These are phyloP conservation scores for Camellia japonica DNA, from an alignment of 148 eudicot species.

Conservation along the genomic window DNA sequence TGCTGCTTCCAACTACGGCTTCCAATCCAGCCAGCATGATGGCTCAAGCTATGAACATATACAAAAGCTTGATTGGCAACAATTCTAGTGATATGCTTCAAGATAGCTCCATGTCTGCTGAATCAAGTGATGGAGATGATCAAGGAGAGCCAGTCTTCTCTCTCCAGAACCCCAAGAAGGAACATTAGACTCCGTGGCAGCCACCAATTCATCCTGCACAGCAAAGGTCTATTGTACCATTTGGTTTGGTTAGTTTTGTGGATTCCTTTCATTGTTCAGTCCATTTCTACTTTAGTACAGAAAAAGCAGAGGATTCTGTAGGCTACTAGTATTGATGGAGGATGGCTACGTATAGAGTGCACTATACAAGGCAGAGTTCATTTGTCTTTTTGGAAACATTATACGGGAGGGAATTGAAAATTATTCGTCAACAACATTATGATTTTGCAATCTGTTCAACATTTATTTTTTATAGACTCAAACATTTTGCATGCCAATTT, in stretches of 20 bases:
- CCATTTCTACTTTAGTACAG: neutral
- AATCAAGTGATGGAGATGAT: conserved; percentile 13
- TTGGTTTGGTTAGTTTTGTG: neutral
- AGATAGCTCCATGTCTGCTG: conserved; percentile 13
- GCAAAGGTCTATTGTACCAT: neutral
- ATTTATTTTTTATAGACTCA: neutral
- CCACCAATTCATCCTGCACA: neutral
- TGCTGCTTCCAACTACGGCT: conserved; percentile 62
- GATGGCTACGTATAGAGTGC: neutral
- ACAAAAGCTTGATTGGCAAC: conserved; percentile 48
- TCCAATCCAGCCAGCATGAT: conserved; percentile 61
- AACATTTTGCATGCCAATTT: no score
- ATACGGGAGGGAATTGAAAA: neutral
- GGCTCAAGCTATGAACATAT: conserved; percentile 52
- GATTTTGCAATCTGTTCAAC: neutral
- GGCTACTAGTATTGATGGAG: no score
- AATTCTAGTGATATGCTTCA: conserved; percentile 16
- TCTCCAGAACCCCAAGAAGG: conserved; percentile 43
- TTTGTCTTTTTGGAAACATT: neutral
- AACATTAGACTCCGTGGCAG: conserved; percentile 5
- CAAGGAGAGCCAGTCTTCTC: conserved; percentile 40
- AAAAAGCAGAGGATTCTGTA: no score
- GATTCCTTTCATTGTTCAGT: neutral
- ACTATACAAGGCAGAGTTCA: neutral
- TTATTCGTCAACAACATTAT: neutral